Conservation (phyloP, 2,329 filamentous ascomycete species). For the Ploettnerulaceae sp. region DNA sequence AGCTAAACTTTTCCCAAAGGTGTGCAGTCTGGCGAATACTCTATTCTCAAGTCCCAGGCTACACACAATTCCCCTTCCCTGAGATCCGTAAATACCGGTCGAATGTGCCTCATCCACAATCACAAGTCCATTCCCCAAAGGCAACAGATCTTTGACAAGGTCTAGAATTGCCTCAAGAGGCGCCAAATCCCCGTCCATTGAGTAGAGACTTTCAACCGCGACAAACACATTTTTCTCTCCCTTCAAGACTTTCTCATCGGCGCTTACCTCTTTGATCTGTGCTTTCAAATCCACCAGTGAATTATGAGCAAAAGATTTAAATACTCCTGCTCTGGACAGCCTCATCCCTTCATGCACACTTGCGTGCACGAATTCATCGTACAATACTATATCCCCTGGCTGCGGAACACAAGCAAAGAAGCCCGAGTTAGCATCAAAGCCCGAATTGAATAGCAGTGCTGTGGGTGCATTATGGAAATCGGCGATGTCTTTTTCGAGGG, state of each 20-base stretch:
- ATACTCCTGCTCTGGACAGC: slow-evolving; percentile 35
- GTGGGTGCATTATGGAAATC: slow-evolving; percentile 53
- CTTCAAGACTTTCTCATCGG: slow-evolving; percentile 31
- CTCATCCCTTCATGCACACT: slow-evolving; percentile 49
- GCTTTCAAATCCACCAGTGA: slow-evolving; percentile 36
- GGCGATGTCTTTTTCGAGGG: slow-evolving; percentile 54
- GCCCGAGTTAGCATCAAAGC: slow-evolving; percentile 49
- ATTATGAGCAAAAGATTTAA: slow-evolving; percentile 54
- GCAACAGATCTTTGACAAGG: slow-evolving; percentile 34
- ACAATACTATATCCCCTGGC: slow-evolving; percentile 52
- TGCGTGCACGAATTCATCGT: slow-evolving; percentile 63
- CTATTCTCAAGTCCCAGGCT: slow-evolving; percentile 44
- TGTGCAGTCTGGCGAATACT: slow-evolving; percentile 47
- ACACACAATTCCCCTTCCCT: slow-evolving; percentile 46
- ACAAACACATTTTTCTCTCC: slow-evolving; percentile 37
- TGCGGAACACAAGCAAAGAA: slow-evolving; percentile 47
- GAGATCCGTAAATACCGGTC: slow-evolving; percentile 45
- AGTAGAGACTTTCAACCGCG: slow-evolving; percentile 41
- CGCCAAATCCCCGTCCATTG: slow-evolving; percentile 44
- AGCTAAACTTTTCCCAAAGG: slow-evolving; percentile 49
- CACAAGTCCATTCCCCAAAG: slow-evolving; percentile 41
- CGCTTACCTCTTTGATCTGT: slow-evolving; percentile 20
- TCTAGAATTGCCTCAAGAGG: slow-evolving; percentile 38
- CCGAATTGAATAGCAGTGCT: slow-evolving; percentile 57
- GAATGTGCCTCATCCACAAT: slow-evolving; percentile 54